A percentile compares a stretch with the other conserved stretches of the same genome.
phyloP scores from a whole-genome alignment of 805 yeast species.

The Kodamaea laetipori region DNA sequence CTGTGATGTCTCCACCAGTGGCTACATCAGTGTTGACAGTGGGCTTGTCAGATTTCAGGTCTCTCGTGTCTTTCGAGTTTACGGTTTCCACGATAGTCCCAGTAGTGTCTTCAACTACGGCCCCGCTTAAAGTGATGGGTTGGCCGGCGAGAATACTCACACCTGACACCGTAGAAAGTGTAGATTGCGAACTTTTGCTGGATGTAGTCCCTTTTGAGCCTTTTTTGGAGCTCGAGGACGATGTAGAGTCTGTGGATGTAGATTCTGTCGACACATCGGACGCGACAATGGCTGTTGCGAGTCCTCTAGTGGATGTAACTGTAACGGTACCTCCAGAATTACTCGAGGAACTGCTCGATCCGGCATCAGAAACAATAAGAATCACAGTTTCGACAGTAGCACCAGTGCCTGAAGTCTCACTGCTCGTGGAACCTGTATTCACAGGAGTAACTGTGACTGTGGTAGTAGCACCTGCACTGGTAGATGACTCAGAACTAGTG shows the following conservation, averaged over 20 bases:
- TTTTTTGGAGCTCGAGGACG: too few species aligned
- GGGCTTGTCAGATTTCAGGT: background rate
- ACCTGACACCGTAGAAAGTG: too few species aligned
- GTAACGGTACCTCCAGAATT: too few species aligned
- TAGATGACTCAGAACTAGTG: background rate
- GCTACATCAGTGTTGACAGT: constrained; percentile 6
- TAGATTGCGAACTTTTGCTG: too few species aligned
- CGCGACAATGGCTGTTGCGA: too few species aligned
- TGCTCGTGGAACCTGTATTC: background rate
- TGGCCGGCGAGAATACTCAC: too few species aligned
- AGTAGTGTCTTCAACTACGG: background rate
- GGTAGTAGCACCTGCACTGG: background rate
- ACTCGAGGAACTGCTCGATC: too few species aligned
- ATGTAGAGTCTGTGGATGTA: too few species aligned
- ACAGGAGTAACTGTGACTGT: constrained; percentile 3
- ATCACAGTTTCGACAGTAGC: background rate
- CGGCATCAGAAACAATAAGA: background rate
- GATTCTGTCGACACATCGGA: too few species aligned
- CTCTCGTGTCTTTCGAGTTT: constrained; percentile 5
- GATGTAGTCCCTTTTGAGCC: too few species aligned
- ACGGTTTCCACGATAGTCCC: background rate
- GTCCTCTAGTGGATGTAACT: too few species aligned
- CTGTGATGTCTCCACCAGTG: constrained; percentile 13
- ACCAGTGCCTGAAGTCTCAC: background rate
- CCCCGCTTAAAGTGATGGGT: background rate